Base-by-base conservation (phyloP, 1,284 basidiomycete species). In the Coniferiporia weirii region DNA sequence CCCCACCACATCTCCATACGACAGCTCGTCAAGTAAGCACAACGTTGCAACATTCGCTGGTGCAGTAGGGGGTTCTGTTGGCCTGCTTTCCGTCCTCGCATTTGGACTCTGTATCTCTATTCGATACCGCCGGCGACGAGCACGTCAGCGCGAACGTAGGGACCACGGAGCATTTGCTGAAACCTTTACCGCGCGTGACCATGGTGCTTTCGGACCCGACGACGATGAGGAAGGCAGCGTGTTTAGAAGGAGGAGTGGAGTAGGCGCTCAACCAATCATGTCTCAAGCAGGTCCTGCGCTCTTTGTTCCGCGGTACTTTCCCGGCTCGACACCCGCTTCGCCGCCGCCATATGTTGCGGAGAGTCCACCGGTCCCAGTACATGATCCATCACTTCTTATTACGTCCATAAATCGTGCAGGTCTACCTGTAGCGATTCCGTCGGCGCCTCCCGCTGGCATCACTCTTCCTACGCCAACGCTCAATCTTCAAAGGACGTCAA, bases 271-370 rank as follows among this genome's bases (percentile, higher is more conserved):
- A 15, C 38, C 56, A 20, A 50, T 46, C 13, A 62, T 62, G 53
- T 9, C 48, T 36, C 56, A 61, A 35, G 53, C 54, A 7, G 77
- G 77, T 5, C 77, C 79, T 38, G 70, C 70, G 10, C 73, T 76
- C 13, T 82, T 82, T 67, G 69, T 80, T 22, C 80, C 80, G 64
- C 75, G 79, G 64, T 82, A 76, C 67, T 82, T 82, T 75, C 79
- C 79, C 46, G 78, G 77, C 10, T 78, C 76, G 0, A 66, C 74
- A 40, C 69, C 75, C 43, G 71, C 73, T 35, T 64, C 72, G 15
- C 73, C 76, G 4, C 77, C 77, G n/a, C 75, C 76, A n/a, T 62
- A 62, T 40, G 45, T 48, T 43, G 53, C 61, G n/a, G 61, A 54
- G 4, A 57, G 48, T 20, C 27, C 53, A 51, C 40, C 49, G 13